Percentiles rank a stretch among this genome's conserved stretches.
Evolutionary conservation across 2,329 filamentous ascomycete species (phyloP).

Genomic region (Ceratocystis cubensis): DNA sequence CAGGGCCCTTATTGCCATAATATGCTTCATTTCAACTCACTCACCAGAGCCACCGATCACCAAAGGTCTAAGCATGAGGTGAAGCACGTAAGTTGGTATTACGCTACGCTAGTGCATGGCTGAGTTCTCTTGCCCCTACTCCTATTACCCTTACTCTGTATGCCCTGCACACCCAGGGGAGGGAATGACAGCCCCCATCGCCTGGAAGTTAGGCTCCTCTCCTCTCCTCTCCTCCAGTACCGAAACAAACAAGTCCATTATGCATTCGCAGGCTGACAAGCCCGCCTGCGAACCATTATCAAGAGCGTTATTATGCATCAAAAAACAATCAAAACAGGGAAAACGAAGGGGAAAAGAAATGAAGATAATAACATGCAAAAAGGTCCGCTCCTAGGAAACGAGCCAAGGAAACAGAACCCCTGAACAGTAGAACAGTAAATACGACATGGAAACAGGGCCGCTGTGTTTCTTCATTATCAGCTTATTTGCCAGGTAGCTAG

Average conservation of each 20-base stretch:
- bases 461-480: no score
- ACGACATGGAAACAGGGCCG: no score
- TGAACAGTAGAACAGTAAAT: neutral
- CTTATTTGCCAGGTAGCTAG: no score
- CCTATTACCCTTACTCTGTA: neutral
- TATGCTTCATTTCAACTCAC: slow-evolving; percentile 5
- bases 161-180: no score
- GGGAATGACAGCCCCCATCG: neutral
- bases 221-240: neutral
- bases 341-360: neutral
- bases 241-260: neutral
- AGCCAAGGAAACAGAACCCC: neutral
- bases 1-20: neutral
- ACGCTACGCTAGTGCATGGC: neutral
- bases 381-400: neutral
- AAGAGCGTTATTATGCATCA: neutral
- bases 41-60: neutral
- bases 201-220: neutral
- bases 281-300: neutral
- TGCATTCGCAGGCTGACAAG: neutral
- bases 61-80: neutral
- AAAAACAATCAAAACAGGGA: neutral
- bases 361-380: no score
- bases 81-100: neutral
- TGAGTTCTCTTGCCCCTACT: neutral